Conservation (phyloP, 176 grass and related monocot species). For the Oryza longistaminata region DNA sequence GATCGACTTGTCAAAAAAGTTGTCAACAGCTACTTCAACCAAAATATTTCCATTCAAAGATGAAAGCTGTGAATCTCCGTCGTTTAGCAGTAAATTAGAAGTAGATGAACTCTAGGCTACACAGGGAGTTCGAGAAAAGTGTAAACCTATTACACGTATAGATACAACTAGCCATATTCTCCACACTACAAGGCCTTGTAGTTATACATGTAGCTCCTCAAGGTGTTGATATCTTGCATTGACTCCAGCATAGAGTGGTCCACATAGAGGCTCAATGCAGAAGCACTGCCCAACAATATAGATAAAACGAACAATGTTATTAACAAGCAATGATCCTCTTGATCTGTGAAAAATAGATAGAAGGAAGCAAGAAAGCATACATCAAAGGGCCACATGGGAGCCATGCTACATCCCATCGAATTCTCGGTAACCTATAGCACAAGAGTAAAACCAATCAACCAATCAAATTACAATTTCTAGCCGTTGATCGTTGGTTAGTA, state of each 20-base stretch:
- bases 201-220: constrained; percentile 85
- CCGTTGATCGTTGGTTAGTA: background rate
- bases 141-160: background rate
- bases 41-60: background rate
- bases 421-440: constrained; percentile 60
- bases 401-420: constrained; percentile 83
- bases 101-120: background rate
- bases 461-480: constrained; percentile 22
- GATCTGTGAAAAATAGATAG: background rate
- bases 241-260: constrained; percentile 68
- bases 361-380: constrained; percentile 41
- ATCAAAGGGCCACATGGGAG: constrained; percentile 75
- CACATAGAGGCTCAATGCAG: constrained; percentile 69
- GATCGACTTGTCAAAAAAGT: too few species aligned
- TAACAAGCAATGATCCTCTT: background rate
- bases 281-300: constrained; percentile 57
- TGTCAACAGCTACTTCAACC: background rate
- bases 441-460: constrained; percentile 17
- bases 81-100: background rate
- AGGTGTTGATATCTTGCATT: constrained; percentile 65
- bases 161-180: background rate
- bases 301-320: constrained; percentile 10
- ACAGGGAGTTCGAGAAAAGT: background rate
- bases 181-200: constrained; percentile 67
- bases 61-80: background rate